Conservation (phyloP, 1,284 basidiomycete species). For the Tilletia caries region DNA sequence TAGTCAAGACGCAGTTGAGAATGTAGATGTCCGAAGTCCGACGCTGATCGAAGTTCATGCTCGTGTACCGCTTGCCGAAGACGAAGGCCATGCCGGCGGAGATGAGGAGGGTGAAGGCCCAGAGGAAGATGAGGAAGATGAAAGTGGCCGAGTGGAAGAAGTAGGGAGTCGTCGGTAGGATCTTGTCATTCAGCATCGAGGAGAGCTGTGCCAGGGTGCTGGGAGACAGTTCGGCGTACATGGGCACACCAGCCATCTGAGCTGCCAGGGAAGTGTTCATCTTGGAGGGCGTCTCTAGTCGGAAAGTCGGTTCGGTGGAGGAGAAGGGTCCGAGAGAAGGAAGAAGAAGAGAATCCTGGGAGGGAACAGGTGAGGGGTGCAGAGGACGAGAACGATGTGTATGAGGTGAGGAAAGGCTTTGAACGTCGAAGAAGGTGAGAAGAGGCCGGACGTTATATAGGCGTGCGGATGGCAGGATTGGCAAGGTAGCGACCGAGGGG, state of each 20-base stretch:
- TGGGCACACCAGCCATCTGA: not conserved
- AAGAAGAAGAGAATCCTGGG: too few species aligned
- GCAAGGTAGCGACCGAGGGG: too few species aligned
- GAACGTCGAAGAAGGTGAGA: not conserved
- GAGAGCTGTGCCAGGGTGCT: not conserved
- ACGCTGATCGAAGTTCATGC: conserved; percentile 8
- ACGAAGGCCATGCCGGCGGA: not conserved
- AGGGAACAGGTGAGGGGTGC: too few species aligned
- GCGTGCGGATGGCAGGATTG: not conserved
- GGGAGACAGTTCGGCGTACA: not conserved
- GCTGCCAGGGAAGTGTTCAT: not conserved
- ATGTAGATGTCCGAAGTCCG: conserved; percentile 13
- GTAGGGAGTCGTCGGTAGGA: conserved; percentile 5
- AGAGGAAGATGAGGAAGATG: conserved; percentile 13
- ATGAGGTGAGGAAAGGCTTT: too few species aligned
- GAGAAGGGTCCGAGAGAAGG: too few species aligned
- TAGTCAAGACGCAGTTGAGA: conserved; percentile 9
- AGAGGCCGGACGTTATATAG: not conserved
- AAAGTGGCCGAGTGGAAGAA: conserved; percentile 10
- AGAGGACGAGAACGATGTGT: too few species aligned
- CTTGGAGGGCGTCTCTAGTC: not conserved
- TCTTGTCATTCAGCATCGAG: conserved; percentile 10
- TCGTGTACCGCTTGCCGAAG: conserved; percentile 4
- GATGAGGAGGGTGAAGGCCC: conserved; percentile 8
- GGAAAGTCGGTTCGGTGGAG: too few species aligned